Base-by-base conservation (phyloP, 176 grass and related monocot genomes). In the Hsuehochloa calcarea region DNA sequence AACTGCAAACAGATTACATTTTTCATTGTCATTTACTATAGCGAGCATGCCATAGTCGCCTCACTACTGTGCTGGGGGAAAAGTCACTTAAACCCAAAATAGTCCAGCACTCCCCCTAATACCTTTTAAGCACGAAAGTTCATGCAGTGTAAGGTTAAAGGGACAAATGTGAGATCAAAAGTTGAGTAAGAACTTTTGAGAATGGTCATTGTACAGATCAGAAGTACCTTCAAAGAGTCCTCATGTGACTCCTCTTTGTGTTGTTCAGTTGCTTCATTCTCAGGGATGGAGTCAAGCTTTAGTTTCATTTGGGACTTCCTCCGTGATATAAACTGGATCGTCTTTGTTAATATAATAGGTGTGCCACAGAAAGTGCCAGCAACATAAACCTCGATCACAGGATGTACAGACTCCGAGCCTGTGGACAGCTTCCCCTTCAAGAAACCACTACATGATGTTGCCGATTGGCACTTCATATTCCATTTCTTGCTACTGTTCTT, bases 321-420 rank as follows among this genome's bases (percentile, higher is more conserved):
- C 46, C 90, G 89, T 61, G 90, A 80, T 86, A 86, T 86, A 89
- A 90, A 76, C 85, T 93, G 90, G 64, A 94, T 69, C 3, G 90
- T 93, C 86, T 97, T 91, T 38, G 92, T 94, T 70, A 97, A 84
- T 85, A 97, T 88, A 87, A 97, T 97, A 76, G 92, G 95, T 16
- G 75, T 88, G 75, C 95, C 92, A 17, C 74, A 88, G 85, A 94
- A 97, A 77, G 88, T 91, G 17, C 95, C 95, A 17, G 95, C 95
- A 35, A 97, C 64, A 77, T 98, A 96, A 55, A 98, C 78, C 88
- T 98, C 96, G 0, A 98, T 90, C 9, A 82, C 70, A 52, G 96
- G 96, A 66, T 87, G 80, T 61, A 77, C 70, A 81, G 25, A 82
- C 66, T 93, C 93, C 3, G 78, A 79, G 45, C 77, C 66, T 17